Evolutionary conservation across 2,329 filamentous ascomycete species (phyloP), one percentile per base, ranked within the genome.

Genomic region (Claviceps monticola): DNA sequence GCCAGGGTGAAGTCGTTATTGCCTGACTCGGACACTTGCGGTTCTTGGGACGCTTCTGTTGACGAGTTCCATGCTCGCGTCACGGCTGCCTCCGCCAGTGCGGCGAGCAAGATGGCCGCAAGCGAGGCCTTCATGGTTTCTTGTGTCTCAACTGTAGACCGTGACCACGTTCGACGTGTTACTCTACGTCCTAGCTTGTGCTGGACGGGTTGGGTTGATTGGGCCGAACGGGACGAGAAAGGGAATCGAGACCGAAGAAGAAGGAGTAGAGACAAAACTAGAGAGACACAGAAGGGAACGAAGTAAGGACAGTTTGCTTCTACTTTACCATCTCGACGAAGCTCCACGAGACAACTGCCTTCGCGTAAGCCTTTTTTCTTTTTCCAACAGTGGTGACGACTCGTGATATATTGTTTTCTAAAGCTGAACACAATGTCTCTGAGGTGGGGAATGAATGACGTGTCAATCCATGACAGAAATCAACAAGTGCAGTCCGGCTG

Each of bases 1-100:
- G 56, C 45, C 11, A 73, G 45, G 0, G 56, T 56, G 49, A 68
- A 67, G 2, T 50, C 45, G 5, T 51, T 52, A 36, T 44, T 46
- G 8, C 46, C 46, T 13, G 43, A 2, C 38, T 23, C 16, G 7
- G 39, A 19, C 50, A 11, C 9, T 47, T 16, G 5, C 21, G 5
- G 2, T 46, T 4, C 19, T 16, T 4, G 42, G 3, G 17, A 11
- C 43, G n/a, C 29, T 26, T 43, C 21, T 41, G 46, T 38, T 44
- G 51, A 19, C 5, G 21, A 13, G 34, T 13, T n/a, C 29, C 29
- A 19, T 45, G 8, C 17, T n/a, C 46, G 42, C 2, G 38, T 47
- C 23, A 53, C 37, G 29, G 53, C 53, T 7, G 49, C 46, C 6
- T 57, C 42, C n/a, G 49, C 55, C 47, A 58, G 52, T 5, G 41